These are phyloP conservation scores for Exidia glandulosa DNA, from an alignment of 768 basidiomycete species.

Conservation along the genomic window DNA sequence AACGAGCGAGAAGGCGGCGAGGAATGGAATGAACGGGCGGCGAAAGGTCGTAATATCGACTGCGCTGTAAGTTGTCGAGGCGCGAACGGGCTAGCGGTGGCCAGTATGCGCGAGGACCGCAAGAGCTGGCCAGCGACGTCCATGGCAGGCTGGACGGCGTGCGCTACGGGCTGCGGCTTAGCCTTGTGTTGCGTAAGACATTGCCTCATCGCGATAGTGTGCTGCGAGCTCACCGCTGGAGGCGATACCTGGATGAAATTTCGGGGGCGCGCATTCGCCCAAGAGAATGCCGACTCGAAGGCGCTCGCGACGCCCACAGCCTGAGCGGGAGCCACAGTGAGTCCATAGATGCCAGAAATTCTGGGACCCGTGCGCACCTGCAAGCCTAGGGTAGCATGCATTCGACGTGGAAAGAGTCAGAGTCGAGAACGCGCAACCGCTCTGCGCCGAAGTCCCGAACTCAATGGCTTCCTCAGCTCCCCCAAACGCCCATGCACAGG, in stretches of 20 bases:
- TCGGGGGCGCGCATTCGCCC: neutral
- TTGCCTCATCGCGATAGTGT: neutral
- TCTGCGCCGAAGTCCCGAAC: neutral
- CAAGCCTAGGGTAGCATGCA: neutral
- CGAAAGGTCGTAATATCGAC: neutral
- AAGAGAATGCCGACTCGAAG: neutral
- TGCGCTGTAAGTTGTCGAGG: neutral
- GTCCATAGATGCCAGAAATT: neutral
- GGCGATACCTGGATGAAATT: neutral
- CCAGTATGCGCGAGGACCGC: neutral
- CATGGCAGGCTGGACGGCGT: neutral
- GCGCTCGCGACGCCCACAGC: neutral
- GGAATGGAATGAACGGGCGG: neutral
- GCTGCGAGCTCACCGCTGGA: neutral
- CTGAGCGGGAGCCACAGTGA: neutral
- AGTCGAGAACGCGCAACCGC: neutral
- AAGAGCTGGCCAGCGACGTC: neutral
- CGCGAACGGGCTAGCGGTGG: neutral
- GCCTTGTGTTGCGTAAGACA: too few relatives aligned
- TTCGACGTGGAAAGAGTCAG: slow-evolving; percentile 1
- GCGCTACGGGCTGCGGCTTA: neutral
- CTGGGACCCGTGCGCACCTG: neutral
- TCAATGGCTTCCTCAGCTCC: neutral
- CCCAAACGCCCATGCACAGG: neutral
- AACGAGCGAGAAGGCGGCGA: neutral